phyloP scores from a whole-genome alignment of 441 rosid species.

The Capsella rubella region DNA sequence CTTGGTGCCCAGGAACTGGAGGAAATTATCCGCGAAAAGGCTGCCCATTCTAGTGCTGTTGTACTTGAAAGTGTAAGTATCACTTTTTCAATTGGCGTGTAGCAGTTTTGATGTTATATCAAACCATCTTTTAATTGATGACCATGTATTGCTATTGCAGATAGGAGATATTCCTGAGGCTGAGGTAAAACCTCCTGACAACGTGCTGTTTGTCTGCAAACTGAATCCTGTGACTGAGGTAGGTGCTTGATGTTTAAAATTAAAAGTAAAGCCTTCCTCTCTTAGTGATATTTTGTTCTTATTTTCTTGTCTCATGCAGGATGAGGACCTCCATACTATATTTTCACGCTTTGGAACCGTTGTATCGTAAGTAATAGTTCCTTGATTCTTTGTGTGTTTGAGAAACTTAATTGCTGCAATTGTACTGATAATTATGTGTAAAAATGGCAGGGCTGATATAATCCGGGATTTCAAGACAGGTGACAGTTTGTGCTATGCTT shows the following conservation, averaged over 20 bases:
- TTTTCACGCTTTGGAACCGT: conserved; percentile 96
- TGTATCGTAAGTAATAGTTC: conserved; percentile 59
- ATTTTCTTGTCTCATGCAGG: conserved; percentile 58
- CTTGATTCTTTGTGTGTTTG: neutral
- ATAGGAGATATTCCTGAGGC: conserved; percentile 99
- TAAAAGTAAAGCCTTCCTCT: conserved; percentile 1
- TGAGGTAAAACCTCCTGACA: conserved; percentile 95
- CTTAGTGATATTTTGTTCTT: conserved; percentile 1
- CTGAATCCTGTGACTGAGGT: conserved; percentile 99
- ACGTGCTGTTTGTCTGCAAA: conserved; percentile 96
- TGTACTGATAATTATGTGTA: conserved; percentile 6
- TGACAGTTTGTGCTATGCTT: conserved; percentile 72
- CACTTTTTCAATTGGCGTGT: conserved; percentile 26
- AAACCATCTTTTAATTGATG: conserved; percentile 21
- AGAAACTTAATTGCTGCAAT: neutral
- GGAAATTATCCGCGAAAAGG: conserved; percentile 80
- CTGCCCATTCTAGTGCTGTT: conserved; percentile 95
- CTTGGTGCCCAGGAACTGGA: conserved; percentile 72
- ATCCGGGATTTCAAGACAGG: conserved; percentile 98
- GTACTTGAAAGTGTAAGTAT: conserved; percentile 94
- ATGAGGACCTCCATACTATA: conserved; percentile 96
- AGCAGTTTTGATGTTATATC: conserved; percentile 27
- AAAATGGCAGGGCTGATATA: conserved; percentile 79
- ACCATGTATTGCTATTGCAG: conserved; percentile 51
- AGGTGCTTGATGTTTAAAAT: conserved; percentile 42